Evolutionary conservation across 2,329 filamentous ascomycete species (phyloP).

Genomic region (Colletotrichum navitas): DNA sequence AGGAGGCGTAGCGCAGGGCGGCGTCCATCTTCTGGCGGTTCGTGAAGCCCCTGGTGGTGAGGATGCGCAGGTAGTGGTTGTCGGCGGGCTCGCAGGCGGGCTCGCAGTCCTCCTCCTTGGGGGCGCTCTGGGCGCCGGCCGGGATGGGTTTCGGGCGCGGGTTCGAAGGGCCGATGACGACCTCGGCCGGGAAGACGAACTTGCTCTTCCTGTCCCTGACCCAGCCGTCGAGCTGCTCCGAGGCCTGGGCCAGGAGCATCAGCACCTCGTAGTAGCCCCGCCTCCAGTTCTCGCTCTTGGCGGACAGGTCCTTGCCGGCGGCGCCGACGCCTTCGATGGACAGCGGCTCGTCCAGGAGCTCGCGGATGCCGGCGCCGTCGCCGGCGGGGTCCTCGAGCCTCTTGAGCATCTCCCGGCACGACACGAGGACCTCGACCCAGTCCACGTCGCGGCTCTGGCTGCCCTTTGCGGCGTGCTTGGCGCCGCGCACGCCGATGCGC

Average conservation of each 20-base stretch:
- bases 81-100: constrained; percentile 78
- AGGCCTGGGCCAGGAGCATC: constrained; percentile 80
- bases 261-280: constrained; percentile 87
- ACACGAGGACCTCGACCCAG: constrained; percentile 76
- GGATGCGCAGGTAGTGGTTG: constrained; percentile 82
- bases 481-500: constrained; percentile 75
- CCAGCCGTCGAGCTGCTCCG: constrained; percentile 86
- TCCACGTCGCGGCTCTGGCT: constrained; percentile 67
- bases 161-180: constrained; percentile 86
- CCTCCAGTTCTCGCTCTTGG: constrained; percentile 86
- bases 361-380: constrained; percentile 75
- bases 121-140: constrained; percentile 70
- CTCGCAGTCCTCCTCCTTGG: constrained; percentile 81
- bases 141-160: constrained; percentile 81
- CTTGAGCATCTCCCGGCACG: constrained; percentile 70
- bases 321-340: constrained; percentile 67
- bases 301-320: constrained; percentile 74
- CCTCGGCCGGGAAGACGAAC: constrained; percentile 77
- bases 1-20: constrained; percentile 85
- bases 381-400: constrained; percentile 76
- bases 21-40: constrained; percentile 85
- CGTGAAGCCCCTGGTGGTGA: constrained; percentile 84
- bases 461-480: constrained; percentile 69
- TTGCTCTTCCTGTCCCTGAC: constrained; percentile 76
- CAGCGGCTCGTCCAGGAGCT: constrained; percentile 67